Evolutionary conservation across 2,329 filamentous ascomycete species (phyloP).

Genomic region (Cucurbitaria berberidis): DNA sequence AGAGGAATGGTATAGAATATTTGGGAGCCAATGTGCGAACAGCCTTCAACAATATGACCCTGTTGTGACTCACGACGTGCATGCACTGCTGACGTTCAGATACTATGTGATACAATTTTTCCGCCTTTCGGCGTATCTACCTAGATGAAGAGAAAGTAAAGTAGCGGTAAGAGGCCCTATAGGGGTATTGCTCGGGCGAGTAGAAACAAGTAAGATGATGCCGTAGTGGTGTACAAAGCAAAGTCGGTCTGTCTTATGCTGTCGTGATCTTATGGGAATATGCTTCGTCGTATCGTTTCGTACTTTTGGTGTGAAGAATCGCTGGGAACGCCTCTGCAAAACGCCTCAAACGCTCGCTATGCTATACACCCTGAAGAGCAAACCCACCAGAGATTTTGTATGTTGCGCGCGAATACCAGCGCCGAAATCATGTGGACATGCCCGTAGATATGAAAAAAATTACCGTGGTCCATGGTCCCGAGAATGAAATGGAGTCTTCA

Average conservation of each 20-base stretch:
- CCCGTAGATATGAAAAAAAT: conserved; percentile 2
- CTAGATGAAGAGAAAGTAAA: conserved; percentile 4
- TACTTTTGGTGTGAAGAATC: conserved; percentile 35
- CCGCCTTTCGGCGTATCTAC: conserved; percentile 18
- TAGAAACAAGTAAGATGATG: conserved; percentile 13
- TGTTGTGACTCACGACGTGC: background rate
- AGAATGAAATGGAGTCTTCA: conserved; percentile 6
- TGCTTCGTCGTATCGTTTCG: conserved; percentile 38
- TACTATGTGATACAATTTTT: conserved; percentile 13
- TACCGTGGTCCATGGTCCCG: background rate
- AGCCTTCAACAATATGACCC: background rate
- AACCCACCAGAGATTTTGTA: conserved; percentile 23
- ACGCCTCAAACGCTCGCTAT: conserved; percentile 47
- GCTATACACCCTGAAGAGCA: conserved; percentile 37
- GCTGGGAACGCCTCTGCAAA: conserved; percentile 31
- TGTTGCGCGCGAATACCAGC: conserved; percentile 12
- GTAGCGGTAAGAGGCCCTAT: background rate
- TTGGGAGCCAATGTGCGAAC: background rate
- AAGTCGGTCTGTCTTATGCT: conserved; percentile 15
- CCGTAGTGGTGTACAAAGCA: conserved; percentile 30
- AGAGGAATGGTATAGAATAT: background rate
- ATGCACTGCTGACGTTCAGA: background rate
- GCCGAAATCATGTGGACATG: conserved; percentile 13
- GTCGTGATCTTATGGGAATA: conserved; percentile 37
- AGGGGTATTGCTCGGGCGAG: background rate